Evolutionary conservation across 129 eudicot species (phyloP), one percentile per base, ranked within the genome.

Genomic region (Pseudognaphalium luteoalbum): DNA sequence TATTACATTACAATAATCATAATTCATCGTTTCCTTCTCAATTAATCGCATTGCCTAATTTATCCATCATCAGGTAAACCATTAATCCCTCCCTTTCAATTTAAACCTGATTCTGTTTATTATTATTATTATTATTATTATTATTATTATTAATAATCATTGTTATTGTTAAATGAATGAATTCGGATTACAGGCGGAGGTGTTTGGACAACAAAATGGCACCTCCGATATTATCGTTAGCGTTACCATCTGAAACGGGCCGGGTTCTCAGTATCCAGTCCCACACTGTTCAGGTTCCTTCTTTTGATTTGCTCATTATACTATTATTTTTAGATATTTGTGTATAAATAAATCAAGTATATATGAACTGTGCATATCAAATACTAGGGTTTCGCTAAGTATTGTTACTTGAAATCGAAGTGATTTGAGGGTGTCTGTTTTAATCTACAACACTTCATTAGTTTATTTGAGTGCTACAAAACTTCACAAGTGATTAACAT

Each of bases 261-360:
- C 96, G 98, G 74, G 96, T 94, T 83, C 97, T 94, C 68, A 94
- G 98, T 73, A 89, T 94, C 72, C 98, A 94, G 84, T 94, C 98
- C 29, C 98, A 94, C 73, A 94, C 98, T 71, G 97, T 94, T 87
- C 93, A 87, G 97, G 98, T 88, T 52, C 52, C 70, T 29, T 62
- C 25, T 25, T 60, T 68, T 41, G 2, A 42, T 44, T 4, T 44
- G 3, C 17, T 42, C 50, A 42, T 42, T 1, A 42, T 10, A 35
- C 41, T 6, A 6, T 35, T 35, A 35, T 35, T 35, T 35, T 35
- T 35, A 35, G 6, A 5, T 35, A 35, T 35, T 35, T 35, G 41
- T 35, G 41, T 35, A 35, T 6, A 35, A 5, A 35, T 35, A 35
- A 35, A 35, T 34, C 5, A 37, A 7, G 42, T 7, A 37, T 37